Evolutionary conservation across 106 monocot species (phyloP).

Genomic region (Xerophyta viscosa): DNA sequence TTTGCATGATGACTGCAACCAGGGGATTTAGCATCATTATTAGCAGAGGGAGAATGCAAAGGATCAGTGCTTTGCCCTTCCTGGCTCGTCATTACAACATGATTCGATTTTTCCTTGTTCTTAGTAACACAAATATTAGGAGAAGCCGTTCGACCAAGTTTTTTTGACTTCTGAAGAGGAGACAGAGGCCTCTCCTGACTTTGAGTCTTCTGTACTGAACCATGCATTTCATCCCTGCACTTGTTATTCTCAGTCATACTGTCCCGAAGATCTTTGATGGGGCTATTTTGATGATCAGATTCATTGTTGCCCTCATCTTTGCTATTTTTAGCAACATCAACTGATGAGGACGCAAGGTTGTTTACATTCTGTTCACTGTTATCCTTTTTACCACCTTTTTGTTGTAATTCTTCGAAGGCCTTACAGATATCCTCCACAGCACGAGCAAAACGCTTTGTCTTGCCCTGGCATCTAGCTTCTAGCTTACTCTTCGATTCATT

Average conservation of each 20-base stretch:
- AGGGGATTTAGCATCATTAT: conserved; percentile 13
- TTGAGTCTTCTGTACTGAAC: conserved; percentile 15
- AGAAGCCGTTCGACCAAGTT: conserved; percentile 10
- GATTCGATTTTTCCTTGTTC: conserved; percentile 23
- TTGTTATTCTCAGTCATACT: conserved; percentile 13
- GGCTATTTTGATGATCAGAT: conserved; percentile 15
- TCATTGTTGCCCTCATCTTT: conserved; percentile 10
- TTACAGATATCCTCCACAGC: conserved; percentile 86
- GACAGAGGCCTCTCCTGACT: conserved; percentile 7
- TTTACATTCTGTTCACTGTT: conserved; percentile 1
- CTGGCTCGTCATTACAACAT: conserved; percentile 7
- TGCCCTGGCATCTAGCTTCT: conserved; percentile 55
- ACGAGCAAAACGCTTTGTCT: conserved; percentile 51
- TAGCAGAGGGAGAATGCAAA: conserved; percentile 4
- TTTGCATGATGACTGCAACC: conserved; percentile 4
- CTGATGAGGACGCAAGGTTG: conserved; percentile 12
- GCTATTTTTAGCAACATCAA: conserved; percentile 16
- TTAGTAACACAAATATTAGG: conserved; percentile 19
- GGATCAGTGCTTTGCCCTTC: conserved; percentile 5
- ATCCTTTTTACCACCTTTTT: conserved; percentile 21
- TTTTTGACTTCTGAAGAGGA: conserved; percentile 4
- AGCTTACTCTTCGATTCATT: conserved; percentile 72
- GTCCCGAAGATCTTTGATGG: conserved; percentile 16
- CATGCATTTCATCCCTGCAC: conserved; percentile 14
- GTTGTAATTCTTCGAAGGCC: conserved; percentile 55